Evolutionary conservation across 257 asterid species (phyloP).

Genomic region (Ehretia macrophylla): DNA sequence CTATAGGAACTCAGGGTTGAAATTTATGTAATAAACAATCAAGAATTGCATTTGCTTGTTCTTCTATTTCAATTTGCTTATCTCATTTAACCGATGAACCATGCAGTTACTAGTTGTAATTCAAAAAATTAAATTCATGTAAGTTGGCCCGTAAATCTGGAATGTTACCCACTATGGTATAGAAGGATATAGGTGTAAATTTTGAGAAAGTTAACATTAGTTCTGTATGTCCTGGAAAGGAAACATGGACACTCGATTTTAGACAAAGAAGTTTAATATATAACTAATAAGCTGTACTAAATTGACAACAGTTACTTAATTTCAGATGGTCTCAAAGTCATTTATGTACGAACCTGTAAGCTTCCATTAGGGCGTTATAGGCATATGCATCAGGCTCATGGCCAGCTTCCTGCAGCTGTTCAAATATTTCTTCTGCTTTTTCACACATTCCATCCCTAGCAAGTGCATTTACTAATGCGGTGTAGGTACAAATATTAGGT

Average conservation of each 20-base stretch:
- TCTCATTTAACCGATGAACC: too few relatives aligned
- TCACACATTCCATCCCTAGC: constrained; percentile 85
- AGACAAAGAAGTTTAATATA: not conserved
- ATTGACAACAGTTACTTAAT: not conserved
- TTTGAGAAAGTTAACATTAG: not conserved
- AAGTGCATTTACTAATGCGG: constrained; percentile 74
- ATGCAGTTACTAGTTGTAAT: too few relatives aligned
- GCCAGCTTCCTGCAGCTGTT: constrained; percentile 78
- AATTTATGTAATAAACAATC: too few relatives aligned
- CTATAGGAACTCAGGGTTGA: too few relatives aligned
- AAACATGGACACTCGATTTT: not conserved
- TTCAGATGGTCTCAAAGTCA: not conserved
- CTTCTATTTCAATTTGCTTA: too few relatives aligned
- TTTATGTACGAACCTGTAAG: constrained; percentile 53
- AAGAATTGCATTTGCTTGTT: too few relatives aligned
- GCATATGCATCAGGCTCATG: constrained; percentile 82
- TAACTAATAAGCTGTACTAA: not conserved
- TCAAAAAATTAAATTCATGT: too few relatives aligned
- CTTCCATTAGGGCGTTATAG: constrained; percentile 89
- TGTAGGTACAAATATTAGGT: constrained; percentile 83
- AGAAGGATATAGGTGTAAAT: not conserved
- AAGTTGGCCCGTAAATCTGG: too few relatives aligned
- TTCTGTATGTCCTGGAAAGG: not conserved
- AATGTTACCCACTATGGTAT: too few relatives aligned
- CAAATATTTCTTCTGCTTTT: constrained; percentile 81